A percentile compares a stretch with the other conserved stretches of the same genome.
These are phyloP conservation scores for Cyberlindnera xishuangbannaensis DNA, from an alignment of 805 yeast genomes.

Conservation along the genomic window DNA sequence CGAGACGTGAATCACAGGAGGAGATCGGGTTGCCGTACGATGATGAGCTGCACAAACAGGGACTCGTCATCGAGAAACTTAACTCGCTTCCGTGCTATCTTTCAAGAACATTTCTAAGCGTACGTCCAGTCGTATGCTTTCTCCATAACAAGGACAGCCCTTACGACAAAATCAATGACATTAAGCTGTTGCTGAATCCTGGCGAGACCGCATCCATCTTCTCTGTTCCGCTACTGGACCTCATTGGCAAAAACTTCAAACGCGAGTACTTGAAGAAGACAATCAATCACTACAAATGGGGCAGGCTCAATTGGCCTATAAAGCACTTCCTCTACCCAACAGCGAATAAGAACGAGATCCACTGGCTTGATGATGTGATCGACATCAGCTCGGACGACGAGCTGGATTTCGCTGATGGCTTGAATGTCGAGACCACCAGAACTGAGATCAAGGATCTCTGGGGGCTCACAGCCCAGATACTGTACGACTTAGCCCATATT, in stretches of 20 bases:
- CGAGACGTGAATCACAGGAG: constrained; percentile 80
- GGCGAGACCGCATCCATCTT: constrained; percentile 72
- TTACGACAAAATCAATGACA: constrained; percentile 24
- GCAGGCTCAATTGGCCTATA: constrained; percentile 62
- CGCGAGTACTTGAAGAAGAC: constrained; percentile 30
- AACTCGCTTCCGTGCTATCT: constrained; percentile 70
- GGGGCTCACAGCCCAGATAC: constrained; percentile 78
- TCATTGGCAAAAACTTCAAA: constrained; percentile 28
- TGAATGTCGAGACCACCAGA: constrained; percentile 28
- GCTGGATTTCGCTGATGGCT: constrained; percentile 19
- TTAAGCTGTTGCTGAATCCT: constrained; percentile 53
- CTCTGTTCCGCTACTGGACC: constrained; percentile 63
- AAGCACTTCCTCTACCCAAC: constrained; percentile 59
- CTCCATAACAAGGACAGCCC: constrained; percentile 31
- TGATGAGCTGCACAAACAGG: constrained; percentile 36
- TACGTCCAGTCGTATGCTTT: constrained; percentile 73
- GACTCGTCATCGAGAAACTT: constrained; percentile 55
- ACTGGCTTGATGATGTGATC: constrained; percentile 57
- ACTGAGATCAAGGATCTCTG: constrained; percentile 60
- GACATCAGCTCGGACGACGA: constrained; percentile 57
- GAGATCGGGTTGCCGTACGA: constrained; percentile 73
- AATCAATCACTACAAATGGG: constrained; percentile 50
- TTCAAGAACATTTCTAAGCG: constrained; percentile 77
- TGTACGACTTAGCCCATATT: constrained; percentile 63
- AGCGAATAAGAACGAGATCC: constrained; percentile 46